phyloP scores from a whole-genome alignment of 2,329 filamentous ascomycete species.

The Ilyonectria destructans region DNA sequence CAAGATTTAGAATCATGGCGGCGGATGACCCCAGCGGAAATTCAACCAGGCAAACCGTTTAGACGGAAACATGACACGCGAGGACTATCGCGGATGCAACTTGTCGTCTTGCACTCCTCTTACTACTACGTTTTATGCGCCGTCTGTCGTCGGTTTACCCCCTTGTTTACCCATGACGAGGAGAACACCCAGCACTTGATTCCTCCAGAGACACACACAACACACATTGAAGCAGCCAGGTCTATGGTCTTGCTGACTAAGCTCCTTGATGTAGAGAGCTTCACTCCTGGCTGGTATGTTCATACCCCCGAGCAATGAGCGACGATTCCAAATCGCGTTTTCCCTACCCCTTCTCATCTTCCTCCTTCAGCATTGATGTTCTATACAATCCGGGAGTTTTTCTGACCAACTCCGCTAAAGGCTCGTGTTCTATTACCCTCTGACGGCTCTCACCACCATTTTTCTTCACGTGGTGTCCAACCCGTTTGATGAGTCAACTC shows the following conservation, averaged over 20 bases:
- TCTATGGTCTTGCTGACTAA: constrained; percentile 18
- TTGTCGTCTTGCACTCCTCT: constrained; percentile 8
- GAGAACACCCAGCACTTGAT: background rate
- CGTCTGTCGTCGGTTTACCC: constrained; percentile 7
- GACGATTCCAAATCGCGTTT: background rate
- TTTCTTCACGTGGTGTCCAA: constrained; percentile 14
- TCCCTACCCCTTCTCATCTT: too few relatives aligned
- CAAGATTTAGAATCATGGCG: constrained; percentile 2
- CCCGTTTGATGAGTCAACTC: background rate
- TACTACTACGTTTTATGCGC: constrained; percentile 17
- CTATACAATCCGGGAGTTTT: background rate
- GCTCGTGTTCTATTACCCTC: constrained; percentile 20
- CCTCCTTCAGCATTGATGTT: too few relatives aligned
- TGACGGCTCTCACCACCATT: constrained; percentile 13
- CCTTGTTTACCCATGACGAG: background rate
- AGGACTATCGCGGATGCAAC: background rate
- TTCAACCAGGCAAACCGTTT: background rate
- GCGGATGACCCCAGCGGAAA: background rate
- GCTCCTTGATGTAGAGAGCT: constrained; percentile 25
- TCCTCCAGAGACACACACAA: background rate
- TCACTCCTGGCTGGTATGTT: constrained; percentile 21
- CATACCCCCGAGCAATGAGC: too few relatives aligned
- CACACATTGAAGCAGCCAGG: constrained; percentile 17
- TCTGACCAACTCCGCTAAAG: background rate
- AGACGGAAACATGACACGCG: background rate